Evolutionary conservation across 2,329 filamentous ascomycete genomes (phyloP).

Genomic region (Trichophaea hybrida): DNA sequence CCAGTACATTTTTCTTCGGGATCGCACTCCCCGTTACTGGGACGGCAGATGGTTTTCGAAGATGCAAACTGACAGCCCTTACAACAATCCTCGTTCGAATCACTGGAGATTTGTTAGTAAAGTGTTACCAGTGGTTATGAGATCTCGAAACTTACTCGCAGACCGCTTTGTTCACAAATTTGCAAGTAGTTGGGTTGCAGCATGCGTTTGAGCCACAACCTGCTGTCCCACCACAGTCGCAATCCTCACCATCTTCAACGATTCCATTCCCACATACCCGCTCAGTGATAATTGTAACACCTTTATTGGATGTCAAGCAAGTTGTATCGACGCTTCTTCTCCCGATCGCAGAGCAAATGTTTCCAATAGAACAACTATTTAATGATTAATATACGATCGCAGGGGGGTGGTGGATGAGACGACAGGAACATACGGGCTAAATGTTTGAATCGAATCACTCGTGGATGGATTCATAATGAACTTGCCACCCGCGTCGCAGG

Average conservation of each 20-base stretch:
- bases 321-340: slow-evolving; percentile 58
- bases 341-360: slow-evolving; percentile 76
- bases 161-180: slow-evolving; percentile 57
- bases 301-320: slow-evolving; percentile 75
- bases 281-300: slow-evolving; percentile 65
- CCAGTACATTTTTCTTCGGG: slow-evolving; percentile 73
- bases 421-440: slow-evolving; percentile 44
- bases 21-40: slow-evolving; percentile 68
- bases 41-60: slow-evolving; percentile 60
- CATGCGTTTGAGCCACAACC: slow-evolving; percentile 63
- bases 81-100: slow-evolving; percentile 77
- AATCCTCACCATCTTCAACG: slow-evolving; percentile 85
- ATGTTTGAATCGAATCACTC: slow-evolving; percentile 53
- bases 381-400: background rate
- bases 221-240: slow-evolving; percentile 71
- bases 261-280: slow-evolving; percentile 93
- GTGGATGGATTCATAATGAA: slow-evolving; percentile 98
- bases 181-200: slow-evolving; percentile 77
- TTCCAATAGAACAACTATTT: slow-evolving; percentile 61
- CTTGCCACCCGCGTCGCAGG: slow-evolving; percentile 60
- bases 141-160: slow-evolving; percentile 41
- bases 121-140: background rate
- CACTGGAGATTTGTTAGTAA: slow-evolving; percentile 29
- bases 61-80: slow-evolving; percentile 53
- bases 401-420: background rate